These are phyloP conservation scores for Blastocystis sp. DNA, from an alignment of 352 stramenopile genomes.

Conservation along the genomic window DNA sequence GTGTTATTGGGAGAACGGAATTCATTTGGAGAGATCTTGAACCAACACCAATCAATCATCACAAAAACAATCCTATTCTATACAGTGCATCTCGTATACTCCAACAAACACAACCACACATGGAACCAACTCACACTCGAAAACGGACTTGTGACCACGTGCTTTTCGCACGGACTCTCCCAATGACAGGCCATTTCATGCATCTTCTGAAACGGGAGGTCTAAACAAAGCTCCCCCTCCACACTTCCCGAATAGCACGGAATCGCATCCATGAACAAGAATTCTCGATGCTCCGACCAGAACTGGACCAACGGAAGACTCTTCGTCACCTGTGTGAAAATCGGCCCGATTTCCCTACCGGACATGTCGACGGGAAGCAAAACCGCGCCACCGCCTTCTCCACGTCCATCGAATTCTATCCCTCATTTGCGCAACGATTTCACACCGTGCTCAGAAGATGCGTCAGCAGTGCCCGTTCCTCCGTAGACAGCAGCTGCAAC, in stretches of 20 bases:
- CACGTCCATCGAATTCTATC: neutral
- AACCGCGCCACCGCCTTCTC: neutral
- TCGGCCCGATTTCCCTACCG: neutral
- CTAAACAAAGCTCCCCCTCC: too few species aligned
- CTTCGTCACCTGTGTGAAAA: neutral
- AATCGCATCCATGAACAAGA: neutral
- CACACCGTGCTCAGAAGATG: neutral
- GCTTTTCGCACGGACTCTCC: too few species aligned
- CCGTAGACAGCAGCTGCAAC: neutral
- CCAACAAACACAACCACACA: too few species aligned
- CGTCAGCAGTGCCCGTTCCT: neutral
- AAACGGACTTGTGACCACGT: too few species aligned
- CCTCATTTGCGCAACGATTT: neutral
- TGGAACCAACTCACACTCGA: too few species aligned
- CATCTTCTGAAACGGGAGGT: too few species aligned
- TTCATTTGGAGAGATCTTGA: too few species aligned
- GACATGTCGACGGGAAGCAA: neutral
- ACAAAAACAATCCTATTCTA: too few species aligned
- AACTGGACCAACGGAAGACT: neutral
- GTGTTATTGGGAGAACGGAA: too few species aligned
- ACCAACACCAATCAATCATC: too few species aligned
- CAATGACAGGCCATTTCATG: too few species aligned
- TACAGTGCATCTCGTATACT: too few species aligned
- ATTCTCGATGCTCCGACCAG: neutral
- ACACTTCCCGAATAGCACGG: neutral